Evolutionary conservation across 2,329 filamentous ascomycete species (phyloP).

Genomic region (Cordyceps tenuipes): DNA sequence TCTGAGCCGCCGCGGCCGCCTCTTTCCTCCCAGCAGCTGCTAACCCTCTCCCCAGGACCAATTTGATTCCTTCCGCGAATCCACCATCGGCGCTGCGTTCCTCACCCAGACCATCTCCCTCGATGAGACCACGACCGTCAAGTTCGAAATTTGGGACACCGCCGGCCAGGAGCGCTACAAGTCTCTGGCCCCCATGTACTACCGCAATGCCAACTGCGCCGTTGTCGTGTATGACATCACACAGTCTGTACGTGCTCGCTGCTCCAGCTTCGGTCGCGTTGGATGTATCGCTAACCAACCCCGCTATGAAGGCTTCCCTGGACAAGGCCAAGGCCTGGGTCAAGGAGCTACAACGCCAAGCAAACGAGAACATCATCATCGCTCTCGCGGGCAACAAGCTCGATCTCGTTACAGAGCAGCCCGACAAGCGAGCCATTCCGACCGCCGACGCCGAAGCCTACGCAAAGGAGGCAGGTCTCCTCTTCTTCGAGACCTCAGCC

Average conservation of each 20-base stretch:
- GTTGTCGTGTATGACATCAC: slow-evolving; percentile 99
- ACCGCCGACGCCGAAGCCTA: slow-evolving; percentile 92
- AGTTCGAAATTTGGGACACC: slow-evolving; percentile 99
- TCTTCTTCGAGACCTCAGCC: slow-evolving; percentile 98
- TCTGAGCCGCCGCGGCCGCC: not conserved
- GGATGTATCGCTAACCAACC: slow-evolving; percentile 13
- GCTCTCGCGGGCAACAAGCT: slow-evolving; percentile 96
- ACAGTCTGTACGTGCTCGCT: slow-evolving; percentile 67
- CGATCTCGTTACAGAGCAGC: slow-evolving; percentile 87
- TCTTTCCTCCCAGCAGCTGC: slow-evolving; percentile 4
- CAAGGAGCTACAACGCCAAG: slow-evolving; percentile 95
- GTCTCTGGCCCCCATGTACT: slow-evolving; percentile 98
- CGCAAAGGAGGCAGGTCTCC: slow-evolving; percentile 80
- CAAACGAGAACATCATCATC: slow-evolving; percentile 99
- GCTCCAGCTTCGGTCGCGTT: not conserved
- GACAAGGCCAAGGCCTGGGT: slow-evolving; percentile 99
- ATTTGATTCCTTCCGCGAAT: slow-evolving; percentile 97
- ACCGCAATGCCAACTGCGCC: slow-evolving; percentile 97
- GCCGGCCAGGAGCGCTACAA: slow-evolving; percentile 98
- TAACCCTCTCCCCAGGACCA: slow-evolving; percentile 59
- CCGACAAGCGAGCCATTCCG: slow-evolving; percentile 88
- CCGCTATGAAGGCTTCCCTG: slow-evolving; percentile 63
- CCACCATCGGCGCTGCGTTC: slow-evolving; percentile 96
- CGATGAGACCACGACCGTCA: slow-evolving; percentile 96
- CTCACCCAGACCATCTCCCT: slow-evolving; percentile 97